Conservation (phyloP, 768 basidiomycete genomes). For the Amyloporia xantha region DNA sequence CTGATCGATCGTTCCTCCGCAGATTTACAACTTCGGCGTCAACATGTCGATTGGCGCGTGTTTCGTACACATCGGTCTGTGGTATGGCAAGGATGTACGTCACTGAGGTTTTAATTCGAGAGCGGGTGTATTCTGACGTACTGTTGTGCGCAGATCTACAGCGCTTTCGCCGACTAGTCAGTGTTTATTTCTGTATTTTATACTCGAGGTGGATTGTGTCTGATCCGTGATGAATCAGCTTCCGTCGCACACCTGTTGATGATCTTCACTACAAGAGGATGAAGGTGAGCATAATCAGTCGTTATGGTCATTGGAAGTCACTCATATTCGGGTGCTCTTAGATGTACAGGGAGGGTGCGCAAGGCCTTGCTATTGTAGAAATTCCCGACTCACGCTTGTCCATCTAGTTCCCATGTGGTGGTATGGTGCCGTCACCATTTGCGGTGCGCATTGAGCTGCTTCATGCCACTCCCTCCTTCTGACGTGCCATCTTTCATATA, state of each 20-base stretch:
- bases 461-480: neutral
- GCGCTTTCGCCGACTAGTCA: neutral
- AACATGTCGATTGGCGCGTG: conserved; percentile 5
- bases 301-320: neutral
- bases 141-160: neutral
- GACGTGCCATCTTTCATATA: neutral
- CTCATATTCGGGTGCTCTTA: neutral
- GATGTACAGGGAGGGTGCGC: conserved; percentile 2
- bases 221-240: too few species aligned
- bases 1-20: conserved; percentile 5
- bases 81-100: conserved; percentile 4
- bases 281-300: conserved; percentile 26
- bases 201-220: neutral
- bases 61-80: conserved; percentile 3
- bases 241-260: conserved; percentile 9
- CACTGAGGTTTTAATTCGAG: neutral
- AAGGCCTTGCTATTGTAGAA: neutral
- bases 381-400: neutral
- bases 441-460: neutral
- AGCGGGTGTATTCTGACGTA: neutral
- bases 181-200: neutral
- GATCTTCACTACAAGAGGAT: conserved; percentile 56
- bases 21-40: conserved; percentile 5
- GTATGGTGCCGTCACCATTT: conserved; percentile 2
- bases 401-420: conserved; percentile 27